These are phyloP conservation scores for Saccharomycopsis selenospora DNA, from an alignment of 805 yeast species.

Conservation along the genomic window DNA sequence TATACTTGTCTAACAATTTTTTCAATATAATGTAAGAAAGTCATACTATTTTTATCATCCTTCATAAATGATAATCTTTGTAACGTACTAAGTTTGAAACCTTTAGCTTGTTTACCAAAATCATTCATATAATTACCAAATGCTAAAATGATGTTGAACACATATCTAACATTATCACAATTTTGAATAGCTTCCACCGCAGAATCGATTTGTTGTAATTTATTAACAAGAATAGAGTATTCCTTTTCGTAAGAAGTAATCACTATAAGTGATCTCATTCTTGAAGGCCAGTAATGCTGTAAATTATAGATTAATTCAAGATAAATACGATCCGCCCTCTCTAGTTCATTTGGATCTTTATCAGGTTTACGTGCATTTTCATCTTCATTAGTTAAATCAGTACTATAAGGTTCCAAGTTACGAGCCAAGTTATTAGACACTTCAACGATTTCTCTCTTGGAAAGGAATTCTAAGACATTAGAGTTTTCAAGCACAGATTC, in stretches of 20 bases:
- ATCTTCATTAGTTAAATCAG: slow-evolving; percentile 52
- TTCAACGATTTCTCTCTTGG: slow-evolving; percentile 67
- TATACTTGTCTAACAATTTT: slow-evolving; percentile 75
- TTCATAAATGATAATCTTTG: slow-evolving; percentile 87
- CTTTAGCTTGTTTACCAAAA: slow-evolving; percentile 82
- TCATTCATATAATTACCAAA: slow-evolving; percentile 98
- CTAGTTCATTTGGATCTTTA: slow-evolving; percentile 68
- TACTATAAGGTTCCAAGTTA: slow-evolving; percentile 72
- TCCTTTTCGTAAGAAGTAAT: slow-evolving; percentile 70
- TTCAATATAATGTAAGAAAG: slow-evolving; percentile 89
- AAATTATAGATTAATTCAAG: slow-evolving; percentile 77
- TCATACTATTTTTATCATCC: slow-evolving; percentile 79
- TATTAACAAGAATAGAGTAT: slow-evolving; percentile 59
- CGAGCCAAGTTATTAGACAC: slow-evolving; percentile 64
- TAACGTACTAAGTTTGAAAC: slow-evolving; percentile 84
- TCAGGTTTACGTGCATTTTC: slow-evolving; percentile 42
- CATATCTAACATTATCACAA: slow-evolving; percentile 60
- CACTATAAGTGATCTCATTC: slow-evolving; percentile 76
- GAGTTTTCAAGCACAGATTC: slow-evolving; percentile 57
- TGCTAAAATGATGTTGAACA: slow-evolving; percentile 76
- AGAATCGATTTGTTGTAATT: slow-evolving; percentile 61
- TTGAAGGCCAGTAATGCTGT: slow-evolving; percentile 84
- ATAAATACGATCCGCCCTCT: slow-evolving; percentile 80
- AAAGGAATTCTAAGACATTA: slow-evolving; percentile 79
- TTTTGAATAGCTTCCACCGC: slow-evolving; percentile 62